A percentile compares a stretch with the other conserved stretches of the same genome.
These are phyloP conservation scores for Passiflora organensis DNA, from an alignment of 345 rosid genomes.

Conservation along the genomic window DNA sequence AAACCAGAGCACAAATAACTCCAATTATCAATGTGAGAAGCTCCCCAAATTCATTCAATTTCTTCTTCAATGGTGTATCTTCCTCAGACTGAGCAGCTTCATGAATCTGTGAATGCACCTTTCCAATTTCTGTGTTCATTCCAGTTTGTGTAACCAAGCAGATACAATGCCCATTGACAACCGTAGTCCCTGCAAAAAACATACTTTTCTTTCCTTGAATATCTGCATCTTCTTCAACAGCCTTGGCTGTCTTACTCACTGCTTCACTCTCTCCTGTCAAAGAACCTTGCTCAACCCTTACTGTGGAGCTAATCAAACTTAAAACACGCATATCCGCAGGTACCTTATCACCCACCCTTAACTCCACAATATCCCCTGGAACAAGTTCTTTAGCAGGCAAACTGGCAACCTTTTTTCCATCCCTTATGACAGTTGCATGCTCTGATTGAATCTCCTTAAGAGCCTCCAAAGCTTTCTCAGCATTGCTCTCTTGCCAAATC, in stretches of 20 bases:
- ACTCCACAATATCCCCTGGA: conserved; percentile 86
- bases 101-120: conserved; percentile 90
- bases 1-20: conserved; percentile 69
- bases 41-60: conserved; percentile 86
- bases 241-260: conserved; percentile 64
- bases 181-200: conserved; percentile 85
- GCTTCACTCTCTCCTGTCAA: conserved; percentile 95
- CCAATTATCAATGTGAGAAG: conserved; percentile 76
- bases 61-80: conserved; percentile 92
- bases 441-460: conserved; percentile 86
- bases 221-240: conserved; percentile 58
- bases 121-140: conserved; percentile 84
- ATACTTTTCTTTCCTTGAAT: conserved; percentile 87
- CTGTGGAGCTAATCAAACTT: conserved; percentile 64
- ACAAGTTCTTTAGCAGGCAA: conserved; percentile 81
- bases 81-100: conserved; percentile 81
- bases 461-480: conserved; percentile 90
- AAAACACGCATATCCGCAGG: conserved; percentile 86
- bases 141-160: conserved; percentile 79
- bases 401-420: conserved; percentile 38
- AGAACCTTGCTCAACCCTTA: conserved; percentile 84
- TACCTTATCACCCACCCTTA: conserved; percentile 83
- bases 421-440: conserved; percentile 67
- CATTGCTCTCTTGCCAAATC: conserved; percentile 88
- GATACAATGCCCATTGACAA: conserved; percentile 77